Conservation (phyloP, 176 grass and related monocot species). For the barley (Hordeum vulgare) region DNA sequence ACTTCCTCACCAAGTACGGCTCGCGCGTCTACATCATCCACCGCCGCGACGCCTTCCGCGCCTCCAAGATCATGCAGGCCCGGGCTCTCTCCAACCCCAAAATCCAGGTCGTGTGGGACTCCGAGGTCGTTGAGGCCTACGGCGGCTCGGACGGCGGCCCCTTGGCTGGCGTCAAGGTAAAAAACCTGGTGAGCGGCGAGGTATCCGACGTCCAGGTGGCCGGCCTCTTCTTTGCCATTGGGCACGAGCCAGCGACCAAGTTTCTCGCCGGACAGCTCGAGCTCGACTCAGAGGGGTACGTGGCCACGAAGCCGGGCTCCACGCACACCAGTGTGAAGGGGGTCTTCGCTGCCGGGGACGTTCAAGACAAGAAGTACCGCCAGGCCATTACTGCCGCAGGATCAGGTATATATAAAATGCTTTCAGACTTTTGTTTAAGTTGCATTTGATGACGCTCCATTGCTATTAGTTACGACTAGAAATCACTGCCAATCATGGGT, state of each 20-base stretch:
- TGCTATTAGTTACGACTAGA: background rate
- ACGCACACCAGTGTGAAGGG: conserved; percentile 87
- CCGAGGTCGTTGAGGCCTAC: conserved; percentile 77
- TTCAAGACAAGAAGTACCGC: conserved; percentile 96
- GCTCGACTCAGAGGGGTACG: conserved; percentile 77
- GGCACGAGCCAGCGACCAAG: conserved; percentile 87
- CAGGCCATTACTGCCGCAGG: conserved; percentile 95
- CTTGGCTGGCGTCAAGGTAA: conserved; percentile 71
- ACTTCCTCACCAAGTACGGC: conserved; percentile 96
- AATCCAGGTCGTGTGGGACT: conserved; percentile 90
- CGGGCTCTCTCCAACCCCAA: conserved; percentile 76
- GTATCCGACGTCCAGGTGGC: conserved; percentile 56
- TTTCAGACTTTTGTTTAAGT: background rate
- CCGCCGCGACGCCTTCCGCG: conserved; percentile 76
- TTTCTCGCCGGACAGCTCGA: conserved; percentile 87
- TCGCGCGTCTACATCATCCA: conserved; percentile 90
- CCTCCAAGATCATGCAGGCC: conserved; percentile 98
- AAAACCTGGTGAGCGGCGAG: conserved; percentile 63
- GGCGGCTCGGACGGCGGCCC: conserved; percentile 27
- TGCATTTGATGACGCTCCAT: background rate
- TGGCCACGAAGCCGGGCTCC: conserved; percentile 68
- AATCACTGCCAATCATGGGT: background rate
- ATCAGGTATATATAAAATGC: conserved; percentile 53
- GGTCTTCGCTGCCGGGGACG: conserved; percentile 87
- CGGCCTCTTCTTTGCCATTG: conserved; percentile 93